A percentile compares a stretch with the other conserved stretches of the same genome.
Evolutionary conservation across 805 yeast species (phyloP).

Genomic region (Maudiozyma bulderi): DNA sequence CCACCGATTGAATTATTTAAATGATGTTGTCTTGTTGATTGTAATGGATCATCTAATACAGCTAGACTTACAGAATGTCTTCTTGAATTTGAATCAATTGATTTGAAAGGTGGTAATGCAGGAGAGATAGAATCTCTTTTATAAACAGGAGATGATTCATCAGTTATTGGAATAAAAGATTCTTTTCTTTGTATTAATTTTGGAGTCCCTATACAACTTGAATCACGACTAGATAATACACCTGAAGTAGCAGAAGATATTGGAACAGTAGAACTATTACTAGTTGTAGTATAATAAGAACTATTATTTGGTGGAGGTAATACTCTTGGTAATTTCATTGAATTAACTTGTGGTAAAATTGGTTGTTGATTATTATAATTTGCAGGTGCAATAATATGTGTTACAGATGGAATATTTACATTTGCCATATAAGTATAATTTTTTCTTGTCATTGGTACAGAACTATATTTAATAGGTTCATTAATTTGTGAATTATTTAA

Average conservation of each 20-base stretch:
- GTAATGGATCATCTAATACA: background rate
- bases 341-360: background rate
- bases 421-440: conserved; percentile 5
- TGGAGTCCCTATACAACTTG: background rate
- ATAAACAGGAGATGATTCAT: background rate
- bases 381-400: background rate
- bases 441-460: background rate
- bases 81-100: background rate
- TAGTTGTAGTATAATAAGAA: background rate
- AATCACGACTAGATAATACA: background rate
- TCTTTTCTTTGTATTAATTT: background rate
- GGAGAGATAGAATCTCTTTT: background rate
- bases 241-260: background rate
- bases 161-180: background rate
- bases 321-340: conserved; percentile 3
- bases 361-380: background rate
- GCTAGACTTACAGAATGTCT: conserved; percentile 3
- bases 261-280: background rate
- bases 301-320: conserved; percentile 3
- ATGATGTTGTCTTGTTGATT: background rate
- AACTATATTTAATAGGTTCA: background rate
- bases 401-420: background rate
- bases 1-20: background rate
- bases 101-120: background rate
- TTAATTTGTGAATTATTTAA: background rate